Base-by-base conservation (phyloP, 768 basidiomycete genomes). In the Amanita polypyramis region DNA sequence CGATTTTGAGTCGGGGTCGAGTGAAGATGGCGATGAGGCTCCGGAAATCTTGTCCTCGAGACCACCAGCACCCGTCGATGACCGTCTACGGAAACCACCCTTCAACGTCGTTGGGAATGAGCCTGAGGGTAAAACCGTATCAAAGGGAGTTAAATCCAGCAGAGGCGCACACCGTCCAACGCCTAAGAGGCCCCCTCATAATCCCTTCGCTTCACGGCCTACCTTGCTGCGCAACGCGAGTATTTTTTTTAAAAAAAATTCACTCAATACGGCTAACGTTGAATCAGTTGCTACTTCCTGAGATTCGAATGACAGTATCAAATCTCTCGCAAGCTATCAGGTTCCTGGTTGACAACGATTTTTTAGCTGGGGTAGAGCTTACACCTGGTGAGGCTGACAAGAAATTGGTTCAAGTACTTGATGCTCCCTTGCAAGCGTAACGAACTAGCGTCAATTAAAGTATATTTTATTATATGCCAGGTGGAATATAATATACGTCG, bases 301-400 rank as follows among this genome's bases (percentile, higher is more conserved):
- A 95, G 60, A 92, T 95, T 33, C 79, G 84, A 23, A 73, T 87
- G 54, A 94, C 93, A 0, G 75, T 93, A 3, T 94, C 91, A 1
- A 93, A 93, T 62, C 72, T 97, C 4, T 92, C 92, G 0, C 94
- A 97, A 62, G 90, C 88, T 4, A 88, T 96, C 53, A 80, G 76
- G 25, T 97, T 96, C 63, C 63, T 95, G 14, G 91, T 89, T 1
- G 85, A 87, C 52, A 96, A 97, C 54, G 82, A 92, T 58, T 91
- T 94, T 64, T 65, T 97, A 30, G 68, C 72, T 38, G 76, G 76
- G 25, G 89, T 95, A 1, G 94, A 96, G 62, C 62, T 85, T 21
- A 75, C 71, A 38, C 84, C 87, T 12, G 94, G 94, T 0, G 79
- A 91, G 61, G 83, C 83, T 3, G 68, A 76, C 38, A 65, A 75